Evolutionary conservation across 1,284 basidiomycete species (phyloP), one percentile per base, ranked within the genome.

Genomic region (Cystobasidium sp.): DNA sequence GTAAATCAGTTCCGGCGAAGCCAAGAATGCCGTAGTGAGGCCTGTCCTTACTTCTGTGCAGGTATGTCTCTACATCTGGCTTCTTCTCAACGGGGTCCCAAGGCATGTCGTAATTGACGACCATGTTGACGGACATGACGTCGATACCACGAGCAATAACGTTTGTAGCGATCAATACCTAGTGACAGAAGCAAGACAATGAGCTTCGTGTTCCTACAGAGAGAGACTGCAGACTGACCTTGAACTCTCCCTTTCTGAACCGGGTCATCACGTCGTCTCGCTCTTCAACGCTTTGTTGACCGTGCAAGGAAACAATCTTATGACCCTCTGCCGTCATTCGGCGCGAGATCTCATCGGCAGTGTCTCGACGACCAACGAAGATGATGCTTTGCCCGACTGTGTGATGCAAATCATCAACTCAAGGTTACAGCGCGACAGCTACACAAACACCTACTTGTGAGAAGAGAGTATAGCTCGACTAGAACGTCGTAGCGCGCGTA

Each of bases 61-160:
- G 90, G 82, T 99, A 99, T 0, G 96, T 99, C 85, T 99, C 97
- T 43, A 95, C 86, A 82, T 99, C 97, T 0, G 94, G 93, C 75
- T 61, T 65, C 22, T 82, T 77, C 82, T 84, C 85, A 31, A 83
- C 82, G 24, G 84, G 83, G 84, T 93, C 87, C 78, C 93, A 85
- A 0, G 97, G 97, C 66, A 99, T 87, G 83, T 99, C 97, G 82
- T 99, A 99, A 51, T 74, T 80, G 75, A 80, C 77, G 22, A 97
- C 94, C 92, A 97, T 94, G 85, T 98, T 99, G 78, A 99, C 97
- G 85, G 98, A 96, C 77, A 94, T 87, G 80, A 99, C 97, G 81
- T 99, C 97, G 85, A 99, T 99, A 59, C 97, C 97, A 47, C 97
- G 90, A 9, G 97, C 94, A 78, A 99, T 91, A 79, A 99, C 97